Conservation (phyloP, 2,329 filamentous ascomycete species). For the Tetracladium maxilliforme region DNA sequence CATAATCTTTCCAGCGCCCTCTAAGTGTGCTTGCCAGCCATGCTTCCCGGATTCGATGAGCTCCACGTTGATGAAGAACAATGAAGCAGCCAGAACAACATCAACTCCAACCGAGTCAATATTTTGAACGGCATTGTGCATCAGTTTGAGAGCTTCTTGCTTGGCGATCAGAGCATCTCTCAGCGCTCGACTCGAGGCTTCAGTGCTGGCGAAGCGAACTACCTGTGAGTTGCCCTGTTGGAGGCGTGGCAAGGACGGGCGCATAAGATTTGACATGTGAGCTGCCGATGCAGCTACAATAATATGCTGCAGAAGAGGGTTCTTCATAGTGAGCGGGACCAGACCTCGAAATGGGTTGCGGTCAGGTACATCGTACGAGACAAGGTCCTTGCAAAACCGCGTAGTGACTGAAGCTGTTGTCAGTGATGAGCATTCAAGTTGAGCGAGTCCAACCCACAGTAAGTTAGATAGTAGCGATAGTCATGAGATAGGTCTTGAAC, state of each 20-base stretch:
- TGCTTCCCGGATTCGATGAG: constrained; percentile 32
- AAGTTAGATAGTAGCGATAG: too few species aligned
- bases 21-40: constrained; percentile 30
- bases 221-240: neutral
- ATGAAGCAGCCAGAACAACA: constrained; percentile 28
- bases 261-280: constrained; percentile 1
- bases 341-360: constrained; percentile 1
- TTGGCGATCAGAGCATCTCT: constrained; percentile 1
- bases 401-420: too few species aligned
- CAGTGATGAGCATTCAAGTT: too few species aligned
- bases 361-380: constrained; percentile 1
- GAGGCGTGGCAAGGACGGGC: constrained; percentile 1
- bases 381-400: too few species aligned
- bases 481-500: too few species aligned
- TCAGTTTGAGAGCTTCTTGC: constrained; percentile 1
- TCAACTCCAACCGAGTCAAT: constrained; percentile 20
- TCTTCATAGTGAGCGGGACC: constrained; percentile 1
- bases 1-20: constrained; percentile 28
- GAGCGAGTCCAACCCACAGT: too few species aligned
- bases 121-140: constrained; percentile 12
- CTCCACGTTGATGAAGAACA: constrained; percentile 35
- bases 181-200: neutral
- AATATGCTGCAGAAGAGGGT: constrained; percentile 1
- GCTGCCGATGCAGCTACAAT: constrained; percentile 1
- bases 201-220: constrained; percentile 1